These are phyloP conservation scores for Verticillium longisporum DNA, from an alignment of 2,329 filamentous ascomycete genomes.

Conservation along the genomic window DNA sequence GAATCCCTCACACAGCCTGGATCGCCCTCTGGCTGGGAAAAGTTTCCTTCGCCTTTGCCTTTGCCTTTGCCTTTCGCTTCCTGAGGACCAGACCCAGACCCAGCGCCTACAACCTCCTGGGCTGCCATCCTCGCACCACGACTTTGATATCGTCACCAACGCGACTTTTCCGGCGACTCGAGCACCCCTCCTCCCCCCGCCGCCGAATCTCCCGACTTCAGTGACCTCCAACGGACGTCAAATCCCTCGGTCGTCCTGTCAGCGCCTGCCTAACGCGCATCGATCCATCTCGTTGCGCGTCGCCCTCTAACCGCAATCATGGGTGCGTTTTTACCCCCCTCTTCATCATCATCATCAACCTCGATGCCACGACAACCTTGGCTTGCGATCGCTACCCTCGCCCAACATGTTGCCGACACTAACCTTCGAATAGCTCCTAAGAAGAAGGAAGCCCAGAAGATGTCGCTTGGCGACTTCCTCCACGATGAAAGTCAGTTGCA, in stretches of 20 bases:
- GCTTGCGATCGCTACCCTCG: background rate
- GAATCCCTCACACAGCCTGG: constrained; percentile 28
- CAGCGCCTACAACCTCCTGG: constrained; percentile 14
- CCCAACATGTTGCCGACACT: background rate
- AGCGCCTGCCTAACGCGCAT: constrained; percentile 23
- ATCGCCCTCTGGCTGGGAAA: background rate
- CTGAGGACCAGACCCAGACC: constrained; percentile 26
- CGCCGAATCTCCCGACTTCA: constrained; percentile 2
- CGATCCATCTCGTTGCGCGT: constrained; percentile 34
- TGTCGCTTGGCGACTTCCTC: constrained; percentile 96
- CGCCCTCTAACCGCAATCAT: constrained; percentile 51
- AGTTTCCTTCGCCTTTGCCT: background rate
- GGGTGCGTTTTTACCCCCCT: constrained; percentile 36
- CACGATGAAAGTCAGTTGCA: constrained; percentile 72
- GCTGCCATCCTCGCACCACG: background rate
- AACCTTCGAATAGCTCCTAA: constrained; percentile 63
- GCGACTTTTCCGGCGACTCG: constrained; percentile 6
- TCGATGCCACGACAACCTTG: background rate
- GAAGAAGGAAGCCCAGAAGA: constrained; percentile 91
- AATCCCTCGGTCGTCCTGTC: background rate
- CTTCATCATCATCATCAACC: constrained; percentile 4
- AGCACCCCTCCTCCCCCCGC: background rate
- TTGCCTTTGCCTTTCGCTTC: background rate
- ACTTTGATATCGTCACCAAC: background rate
- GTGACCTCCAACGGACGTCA: background rate